Conservation (phyloP, 139 green algal genomes). For the Trebouxia sp. region DNA sequence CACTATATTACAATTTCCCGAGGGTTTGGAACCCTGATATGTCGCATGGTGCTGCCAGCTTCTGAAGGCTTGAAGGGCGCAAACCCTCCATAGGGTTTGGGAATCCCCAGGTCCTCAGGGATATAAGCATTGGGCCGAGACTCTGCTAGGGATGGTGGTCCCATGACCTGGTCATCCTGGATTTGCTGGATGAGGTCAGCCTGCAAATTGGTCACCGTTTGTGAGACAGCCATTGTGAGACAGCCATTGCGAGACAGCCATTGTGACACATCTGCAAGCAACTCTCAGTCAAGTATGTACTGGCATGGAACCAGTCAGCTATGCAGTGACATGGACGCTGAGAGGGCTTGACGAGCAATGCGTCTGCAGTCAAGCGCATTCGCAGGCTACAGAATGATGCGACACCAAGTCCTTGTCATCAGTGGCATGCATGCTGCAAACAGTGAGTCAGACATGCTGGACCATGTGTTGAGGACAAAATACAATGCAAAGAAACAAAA, state of each 20-base stretch:
- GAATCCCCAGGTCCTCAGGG: conserved; percentile 79
- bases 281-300: no score
- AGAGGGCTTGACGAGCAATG: no score
- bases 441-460: no score
- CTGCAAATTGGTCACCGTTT: conserved; percentile 15
- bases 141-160: conserved; percentile 46
- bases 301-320: no score
- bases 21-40: conserved; percentile 72
- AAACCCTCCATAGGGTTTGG: conserved; percentile 80
- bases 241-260: neutral
- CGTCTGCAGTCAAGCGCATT: no score
- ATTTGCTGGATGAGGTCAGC: conserved; percentile 36
- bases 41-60: conserved; percentile 73
- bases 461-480: no score
- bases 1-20: conserved; percentile 73
- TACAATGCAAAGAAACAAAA: no score
- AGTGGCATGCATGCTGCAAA: no score
- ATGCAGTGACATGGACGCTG: no score
- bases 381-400: no score
- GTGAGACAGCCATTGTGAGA: neutral
- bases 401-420: no score
- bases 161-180: conserved; percentile 32
- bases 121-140: conserved; percentile 87
- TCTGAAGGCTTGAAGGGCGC: conserved; percentile 82
- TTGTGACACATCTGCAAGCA: neutral